Percentiles rank a stretch among this genome's conserved stretches.
Conservation (phyloP, 2,329 filamentous ascomycete species). For the Pyrenochaeta sp. region DNA sequence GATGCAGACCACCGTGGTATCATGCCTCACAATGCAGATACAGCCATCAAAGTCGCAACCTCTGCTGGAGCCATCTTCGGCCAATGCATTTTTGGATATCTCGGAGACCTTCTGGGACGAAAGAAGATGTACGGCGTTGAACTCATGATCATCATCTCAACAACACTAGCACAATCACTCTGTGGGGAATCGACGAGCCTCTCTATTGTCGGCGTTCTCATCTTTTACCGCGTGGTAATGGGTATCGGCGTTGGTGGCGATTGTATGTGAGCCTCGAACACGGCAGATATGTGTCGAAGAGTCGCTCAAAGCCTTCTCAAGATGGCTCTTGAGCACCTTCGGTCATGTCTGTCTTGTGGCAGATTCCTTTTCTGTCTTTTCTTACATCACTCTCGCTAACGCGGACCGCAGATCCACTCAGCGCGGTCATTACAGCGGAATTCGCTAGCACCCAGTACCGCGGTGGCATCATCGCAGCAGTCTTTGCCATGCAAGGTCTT, state of each 20-base stretch:
- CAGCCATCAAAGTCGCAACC: constrained; percentile 84
- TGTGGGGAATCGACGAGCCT: constrained; percentile 45
- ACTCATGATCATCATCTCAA: constrained; percentile 51
- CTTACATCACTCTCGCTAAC: constrained; percentile 46
- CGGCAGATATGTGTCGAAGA: not conserved
- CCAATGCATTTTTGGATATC: constrained; percentile 73
- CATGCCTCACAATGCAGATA: constrained; percentile 75
- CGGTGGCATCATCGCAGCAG: constrained; percentile 85
- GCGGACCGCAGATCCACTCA: constrained; percentile 66
- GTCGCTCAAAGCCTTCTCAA: not conserved
- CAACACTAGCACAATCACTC: constrained; percentile 51
- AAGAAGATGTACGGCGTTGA: constrained; percentile 80
- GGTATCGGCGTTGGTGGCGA: constrained; percentile 46
- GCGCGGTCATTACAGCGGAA: constrained; percentile 85
- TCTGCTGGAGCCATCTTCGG: constrained; percentile 85
- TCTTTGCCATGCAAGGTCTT: constrained; percentile 86
- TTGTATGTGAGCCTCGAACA: constrained; percentile 18
- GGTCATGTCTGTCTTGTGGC: not conserved
- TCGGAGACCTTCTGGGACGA: constrained; percentile 80
- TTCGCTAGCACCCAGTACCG: constrained; percentile 87
- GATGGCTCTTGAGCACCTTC: not conserved
- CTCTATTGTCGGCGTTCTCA: constrained; percentile 50
- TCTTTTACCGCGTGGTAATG: constrained; percentile 54
- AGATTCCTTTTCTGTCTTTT: not conserved
- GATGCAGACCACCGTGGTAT: constrained; percentile 50